Percentiles rank a stretch among this genome's conserved stretches.
Evolutionary conservation across 2,329 filamentous ascomycete species (phyloP).

Genomic region (Didymella keratinophila): DNA sequence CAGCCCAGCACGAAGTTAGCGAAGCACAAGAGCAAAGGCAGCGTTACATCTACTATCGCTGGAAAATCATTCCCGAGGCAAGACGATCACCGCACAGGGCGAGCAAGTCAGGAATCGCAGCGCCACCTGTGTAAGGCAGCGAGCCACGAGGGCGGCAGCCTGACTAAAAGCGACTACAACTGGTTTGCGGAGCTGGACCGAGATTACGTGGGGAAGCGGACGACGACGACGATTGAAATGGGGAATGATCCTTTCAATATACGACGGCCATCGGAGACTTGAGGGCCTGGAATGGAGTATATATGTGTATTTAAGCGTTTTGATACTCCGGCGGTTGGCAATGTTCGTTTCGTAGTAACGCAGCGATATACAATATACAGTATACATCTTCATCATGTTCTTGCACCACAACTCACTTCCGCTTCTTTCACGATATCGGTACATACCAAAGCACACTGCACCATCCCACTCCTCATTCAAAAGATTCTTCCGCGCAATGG

Average conservation of each 20-base stretch:
- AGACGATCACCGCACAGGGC: constrained; percentile 1
- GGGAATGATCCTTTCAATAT: constrained; percentile 1
- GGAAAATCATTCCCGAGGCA: neutral
- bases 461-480: neutral
- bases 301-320: neutral
- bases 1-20: constrained; percentile 9
- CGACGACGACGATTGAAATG: constrained; percentile 23
- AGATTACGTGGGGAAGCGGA: constrained; percentile 22
- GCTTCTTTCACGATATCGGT: too few species aligned
- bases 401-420: too few species aligned
- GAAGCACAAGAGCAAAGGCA: constrained; percentile 22
- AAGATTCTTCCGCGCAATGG: too few species aligned
- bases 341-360: neutral
- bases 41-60: neutral
- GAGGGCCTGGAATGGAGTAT: neutral
- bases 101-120: constrained; percentile 39
- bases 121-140: constrained; percentile 29
- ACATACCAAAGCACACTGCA: neutral
- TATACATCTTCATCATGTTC: neutral
- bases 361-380: neutral
- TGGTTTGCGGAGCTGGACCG: constrained; percentile 32
- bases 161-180: constrained; percentile 22
- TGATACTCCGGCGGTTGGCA: neutral
- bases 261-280: neutral
- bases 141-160: constrained; percentile 5